These are phyloP conservation scores for Termitomyces sp. DNA, from an alignment of 768 basidiomycete species.

Conservation along the genomic window DNA sequence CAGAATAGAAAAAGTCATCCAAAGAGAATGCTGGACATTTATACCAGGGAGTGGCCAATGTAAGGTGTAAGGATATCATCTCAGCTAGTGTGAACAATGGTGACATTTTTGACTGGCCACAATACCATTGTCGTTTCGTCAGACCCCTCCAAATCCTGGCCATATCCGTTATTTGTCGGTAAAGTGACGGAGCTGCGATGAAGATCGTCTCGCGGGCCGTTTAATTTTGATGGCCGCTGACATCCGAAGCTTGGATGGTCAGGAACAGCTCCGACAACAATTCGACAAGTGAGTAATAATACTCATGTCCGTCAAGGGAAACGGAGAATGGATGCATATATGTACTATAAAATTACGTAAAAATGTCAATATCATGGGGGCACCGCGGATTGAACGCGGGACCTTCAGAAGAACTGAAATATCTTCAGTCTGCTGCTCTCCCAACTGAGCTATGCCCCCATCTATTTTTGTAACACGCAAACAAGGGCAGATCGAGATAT, in stretches of 20 bases:
- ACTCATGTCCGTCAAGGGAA: no score
- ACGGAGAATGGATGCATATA: no score
- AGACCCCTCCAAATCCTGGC: background rate
- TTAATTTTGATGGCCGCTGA: no score
- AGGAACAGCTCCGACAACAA: no score
- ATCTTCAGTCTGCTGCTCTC: slow-evolving; percentile 9
- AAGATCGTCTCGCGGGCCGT: no score
- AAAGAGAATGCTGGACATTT: background rate
- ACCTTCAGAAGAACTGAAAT: background rate
- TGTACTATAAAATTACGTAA: no score
- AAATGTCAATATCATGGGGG: background rate
- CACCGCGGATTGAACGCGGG: slow-evolving; percentile 6
- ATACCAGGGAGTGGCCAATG: background rate
- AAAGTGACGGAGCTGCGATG: background rate
- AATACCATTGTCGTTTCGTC: background rate
- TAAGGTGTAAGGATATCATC: no score
- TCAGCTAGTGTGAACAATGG: background rate
- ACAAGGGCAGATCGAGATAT: no score
- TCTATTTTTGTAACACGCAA: no score
- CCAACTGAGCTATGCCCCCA: slow-evolving; percentile 9
- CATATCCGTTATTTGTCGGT: background rate
- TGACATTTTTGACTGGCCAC: background rate
- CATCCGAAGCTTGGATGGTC: no score
- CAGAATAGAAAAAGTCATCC: background rate
- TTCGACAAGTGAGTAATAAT: no score